These are phyloP conservation scores for Teratosphaeriaceae sp. DNA, from an alignment of 2,329 filamentous ascomycete species.

Conservation along the genomic window DNA sequence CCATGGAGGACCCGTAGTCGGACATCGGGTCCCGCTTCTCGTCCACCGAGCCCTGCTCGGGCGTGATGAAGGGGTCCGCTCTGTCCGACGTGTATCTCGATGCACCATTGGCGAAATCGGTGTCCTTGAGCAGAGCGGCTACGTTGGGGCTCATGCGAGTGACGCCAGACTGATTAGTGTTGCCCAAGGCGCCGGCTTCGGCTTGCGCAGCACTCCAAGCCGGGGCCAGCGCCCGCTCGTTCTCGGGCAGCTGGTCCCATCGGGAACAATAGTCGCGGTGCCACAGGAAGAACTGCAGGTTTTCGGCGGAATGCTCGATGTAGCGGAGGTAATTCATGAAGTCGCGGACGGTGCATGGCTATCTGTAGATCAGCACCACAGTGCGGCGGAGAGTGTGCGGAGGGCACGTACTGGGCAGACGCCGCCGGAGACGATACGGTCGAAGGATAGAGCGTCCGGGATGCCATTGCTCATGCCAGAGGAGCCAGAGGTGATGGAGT, in stretches of 20 bases:
- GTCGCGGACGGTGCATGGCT: conserved; percentile 73
- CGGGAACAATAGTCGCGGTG: conserved; percentile 56
- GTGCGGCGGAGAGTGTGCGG: background rate
- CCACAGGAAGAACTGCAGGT: conserved; percentile 64
- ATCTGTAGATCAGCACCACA: background rate
- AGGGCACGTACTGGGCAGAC: conserved; percentile 64
- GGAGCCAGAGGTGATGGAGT: conserved; percentile 39
- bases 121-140: conserved; percentile 53
- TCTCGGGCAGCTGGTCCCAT: conserved; percentile 49
- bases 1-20: conserved; percentile 24
- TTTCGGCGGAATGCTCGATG: conserved; percentile 71
- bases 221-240: conserved; percentile 55
- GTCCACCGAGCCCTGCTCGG: conserved; percentile 45
- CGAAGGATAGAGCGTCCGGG: conserved; percentile 65
- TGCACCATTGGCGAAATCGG: conserved; percentile 49
- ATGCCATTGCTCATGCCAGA: conserved; percentile 52
- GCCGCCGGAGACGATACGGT: conserved; percentile 67
- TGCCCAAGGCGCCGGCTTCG: conserved; percentile 42
- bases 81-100: conserved; percentile 34
- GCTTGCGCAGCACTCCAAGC: conserved; percentile 60
- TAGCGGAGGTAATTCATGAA: conserved; percentile 84
- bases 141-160: conserved; percentile 41
- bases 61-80: conserved; percentile 55
- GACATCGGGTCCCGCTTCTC: conserved; percentile 18
- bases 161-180: conserved; percentile 29